phyloP scores from a whole-genome alignment of 2,329 filamentous ascomycete genomes.

The Geosmithia morbida region DNA sequence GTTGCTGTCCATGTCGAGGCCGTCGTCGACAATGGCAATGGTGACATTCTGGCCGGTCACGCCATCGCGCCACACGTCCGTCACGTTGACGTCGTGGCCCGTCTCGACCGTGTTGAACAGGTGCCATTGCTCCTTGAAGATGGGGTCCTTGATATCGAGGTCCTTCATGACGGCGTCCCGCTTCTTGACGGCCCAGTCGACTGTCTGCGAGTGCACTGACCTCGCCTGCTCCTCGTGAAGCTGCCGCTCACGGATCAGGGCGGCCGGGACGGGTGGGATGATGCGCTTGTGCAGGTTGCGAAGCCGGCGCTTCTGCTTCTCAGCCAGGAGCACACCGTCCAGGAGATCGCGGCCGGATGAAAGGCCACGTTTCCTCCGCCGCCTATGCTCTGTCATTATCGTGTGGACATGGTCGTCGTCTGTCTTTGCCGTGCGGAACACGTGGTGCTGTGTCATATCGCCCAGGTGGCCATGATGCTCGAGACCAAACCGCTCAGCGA shows the following conservation, averaged over 20 bases:
- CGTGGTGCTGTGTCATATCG: conserved; percentile 65
- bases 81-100: conserved; percentile 94
- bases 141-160: conserved; percentile 75
- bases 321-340: conserved; percentile 60
- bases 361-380: conserved; percentile 47
- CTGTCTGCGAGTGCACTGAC: conserved; percentile 6
- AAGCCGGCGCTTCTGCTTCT: conserved; percentile 52
- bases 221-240: background rate
- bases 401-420: conserved; percentile 43
- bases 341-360: conserved; percentile 40
- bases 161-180: conserved; percentile 46
- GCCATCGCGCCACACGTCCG: conserved; percentile 77
- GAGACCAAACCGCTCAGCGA: conserved; percentile 62
- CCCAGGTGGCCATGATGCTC: conserved; percentile 70
- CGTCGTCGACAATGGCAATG: conserved; percentile 91
- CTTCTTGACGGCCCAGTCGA: conserved; percentile 32
- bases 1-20: conserved; percentile 86
- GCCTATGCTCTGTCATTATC: conserved; percentile 36
- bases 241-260: conserved; percentile 1
- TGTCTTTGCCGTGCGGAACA: conserved; percentile 62
- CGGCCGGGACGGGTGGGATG: conserved; percentile 23
- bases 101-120: conserved; percentile 67
- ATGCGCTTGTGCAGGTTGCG: conserved; percentile 37
- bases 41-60: conserved; percentile 82
- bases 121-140: conserved; percentile 93